These are phyloP conservation scores for Pistacia atlantica DNA, from an alignment of 345 rosid species.

Conservation along the genomic window DNA sequence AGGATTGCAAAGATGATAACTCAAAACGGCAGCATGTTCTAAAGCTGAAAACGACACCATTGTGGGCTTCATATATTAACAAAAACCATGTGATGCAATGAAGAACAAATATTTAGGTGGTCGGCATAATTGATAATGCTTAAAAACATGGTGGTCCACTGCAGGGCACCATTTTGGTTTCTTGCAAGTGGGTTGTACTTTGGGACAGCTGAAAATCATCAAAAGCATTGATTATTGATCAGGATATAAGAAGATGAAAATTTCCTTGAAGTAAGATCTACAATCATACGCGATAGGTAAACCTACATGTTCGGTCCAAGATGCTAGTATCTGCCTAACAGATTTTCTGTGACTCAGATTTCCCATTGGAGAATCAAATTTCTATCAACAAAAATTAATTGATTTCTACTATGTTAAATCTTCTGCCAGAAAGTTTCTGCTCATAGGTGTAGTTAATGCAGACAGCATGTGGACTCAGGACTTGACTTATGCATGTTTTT, in stretches of 20 bases:
- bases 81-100: background rate
- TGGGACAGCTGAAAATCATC: background rate
- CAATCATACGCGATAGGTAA: background rate
- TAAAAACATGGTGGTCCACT: background rate
- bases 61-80: too few relatives aligned
- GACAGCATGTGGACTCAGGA: background rate
- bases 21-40: too few relatives aligned
- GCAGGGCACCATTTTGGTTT: background rate
- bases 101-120: background rate
- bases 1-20: too few relatives aligned
- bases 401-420: background rate
- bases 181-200: background rate
- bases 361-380: background rate
- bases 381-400: background rate
- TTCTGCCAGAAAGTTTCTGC: background rate
- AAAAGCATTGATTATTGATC: background rate
- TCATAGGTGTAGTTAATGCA: background rate
- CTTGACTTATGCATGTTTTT: background rate
- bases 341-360: background rate
- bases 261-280: background rate
- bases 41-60: too few relatives aligned
- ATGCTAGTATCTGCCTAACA: background rate
- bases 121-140: background rate
- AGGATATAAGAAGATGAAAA: background rate
- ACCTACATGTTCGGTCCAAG: background rate